phyloP scores from a whole-genome alignment of 305 asterid species.

The Solanum hybrid region DNA sequence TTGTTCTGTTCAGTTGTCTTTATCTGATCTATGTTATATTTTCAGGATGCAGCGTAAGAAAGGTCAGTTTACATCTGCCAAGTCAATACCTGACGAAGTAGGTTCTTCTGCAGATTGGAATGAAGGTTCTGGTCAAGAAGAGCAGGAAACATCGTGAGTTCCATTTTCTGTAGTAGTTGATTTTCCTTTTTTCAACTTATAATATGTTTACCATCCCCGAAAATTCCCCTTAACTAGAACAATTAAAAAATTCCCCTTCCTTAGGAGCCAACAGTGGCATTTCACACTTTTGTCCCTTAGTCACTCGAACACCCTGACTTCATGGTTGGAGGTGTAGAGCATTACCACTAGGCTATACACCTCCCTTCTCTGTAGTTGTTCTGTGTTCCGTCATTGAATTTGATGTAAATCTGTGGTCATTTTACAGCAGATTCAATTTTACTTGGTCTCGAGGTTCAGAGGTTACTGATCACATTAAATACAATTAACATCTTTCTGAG shows the following conservation, averaged over 20 bases:
- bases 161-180: not conserved
- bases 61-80: conserved; percentile 92
- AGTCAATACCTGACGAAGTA: conserved; percentile 66
- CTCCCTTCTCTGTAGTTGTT: not conserved
- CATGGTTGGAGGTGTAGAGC: not conserved
- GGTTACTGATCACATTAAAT: not conserved
- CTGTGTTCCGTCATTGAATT: conserved; percentile 1
- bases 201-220: not conserved
- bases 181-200: not conserved
- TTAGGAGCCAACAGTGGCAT: not conserved
- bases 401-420: conserved; percentile 1
- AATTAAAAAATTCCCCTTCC: not conserved
- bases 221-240: not conserved
- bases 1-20: not conserved
- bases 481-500: not conserved
- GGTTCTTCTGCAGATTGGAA: conserved; percentile 73
- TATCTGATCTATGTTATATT: not conserved
- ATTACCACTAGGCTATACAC: not conserved
- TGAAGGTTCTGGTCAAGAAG: conserved; percentile 57
- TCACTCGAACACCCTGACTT: not conserved
- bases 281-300: not conserved
- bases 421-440: not conserved
- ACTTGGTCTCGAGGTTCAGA: not conserved
- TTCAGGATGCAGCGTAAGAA: conserved; percentile 97
- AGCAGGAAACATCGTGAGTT: conserved; percentile 78